Conservation (phyloP, 805 yeast genomes). For the Torulaspora franciscae region DNA sequence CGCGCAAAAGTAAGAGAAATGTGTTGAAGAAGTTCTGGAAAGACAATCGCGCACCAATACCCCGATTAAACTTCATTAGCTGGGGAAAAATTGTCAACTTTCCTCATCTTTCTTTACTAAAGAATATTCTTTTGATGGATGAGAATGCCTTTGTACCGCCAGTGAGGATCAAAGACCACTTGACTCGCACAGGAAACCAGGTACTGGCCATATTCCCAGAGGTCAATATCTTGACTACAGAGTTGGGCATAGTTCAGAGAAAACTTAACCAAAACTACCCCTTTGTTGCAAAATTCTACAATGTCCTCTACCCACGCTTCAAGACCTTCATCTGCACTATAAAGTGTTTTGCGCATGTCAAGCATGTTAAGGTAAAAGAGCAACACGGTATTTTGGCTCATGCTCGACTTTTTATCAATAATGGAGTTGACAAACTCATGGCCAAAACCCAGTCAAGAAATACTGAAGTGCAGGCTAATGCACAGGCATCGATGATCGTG, state of each 20-base stretch:
- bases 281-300: conserved; percentile 54
- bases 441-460: conserved; percentile 5
- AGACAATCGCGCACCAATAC: conserved; percentile 23
- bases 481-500: conserved; percentile 14
- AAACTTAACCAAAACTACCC: conserved; percentile 48
- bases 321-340: conserved; percentile 51
- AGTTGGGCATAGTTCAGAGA: conserved; percentile 45
- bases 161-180: conserved; percentile 36
- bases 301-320: conserved; percentile 76
- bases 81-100: conserved; percentile 66
- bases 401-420: conserved; percentile 47
- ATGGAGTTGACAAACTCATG: conserved; percentile 14
- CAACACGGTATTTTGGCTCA: conserved; percentile 43
- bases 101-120: conserved; percentile 49
- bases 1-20: conserved; percentile 5
- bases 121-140: conserved; percentile 50
- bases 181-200: conserved; percentile 37
- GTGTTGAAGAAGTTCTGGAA: conserved; percentile 14
- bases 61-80: conserved; percentile 54
- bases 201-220: conserved; percentile 83
- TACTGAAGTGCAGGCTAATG: conserved; percentile 6
- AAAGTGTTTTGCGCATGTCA: conserved; percentile 31
- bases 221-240: conserved; percentile 61
- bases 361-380: conserved; percentile 31
- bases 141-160: conserved; percentile 56